phyloP scores from a whole-genome alignment of 177 flowering plant genomes.

The Vitis hybrid region DNA sequence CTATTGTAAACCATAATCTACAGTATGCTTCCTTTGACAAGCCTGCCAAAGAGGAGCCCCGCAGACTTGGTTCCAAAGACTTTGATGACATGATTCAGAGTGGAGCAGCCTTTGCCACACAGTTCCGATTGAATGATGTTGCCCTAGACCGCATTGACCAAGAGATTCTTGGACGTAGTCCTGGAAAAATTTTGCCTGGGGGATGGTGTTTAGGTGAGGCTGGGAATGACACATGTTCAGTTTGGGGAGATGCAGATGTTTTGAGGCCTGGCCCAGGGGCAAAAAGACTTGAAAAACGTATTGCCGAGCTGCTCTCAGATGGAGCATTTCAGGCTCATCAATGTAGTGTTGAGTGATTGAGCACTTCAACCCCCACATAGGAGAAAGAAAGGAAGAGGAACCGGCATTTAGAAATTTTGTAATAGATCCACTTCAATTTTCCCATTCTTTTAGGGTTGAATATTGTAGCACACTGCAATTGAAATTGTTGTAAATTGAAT shows the following conservation, averaged over 20 bases:
- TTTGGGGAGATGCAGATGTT: slow-evolving; percentile 81
- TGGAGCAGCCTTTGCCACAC: slow-evolving; percentile 83
- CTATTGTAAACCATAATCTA: slow-evolving; percentile 66
- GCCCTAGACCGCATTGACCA: slow-evolving; percentile 78
- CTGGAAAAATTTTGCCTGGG: slow-evolving; percentile 66
- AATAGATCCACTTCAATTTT: not conserved
- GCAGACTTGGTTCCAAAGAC: slow-evolving; percentile 42
- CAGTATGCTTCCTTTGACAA: slow-evolving; percentile 43
- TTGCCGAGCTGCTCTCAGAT: slow-evolving; percentile 55
- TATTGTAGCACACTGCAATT: not conserved
- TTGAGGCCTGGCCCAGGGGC: slow-evolving; percentile 86
- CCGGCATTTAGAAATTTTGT: not conserved
- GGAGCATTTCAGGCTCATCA: slow-evolving; percentile 43
- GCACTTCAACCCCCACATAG: not conserved
- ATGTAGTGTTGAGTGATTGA: slow-evolving; percentile 56
- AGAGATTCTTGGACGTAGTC: slow-evolving; percentile 52
- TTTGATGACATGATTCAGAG: slow-evolving; percentile 56
- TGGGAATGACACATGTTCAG: slow-evolving; percentile 46
- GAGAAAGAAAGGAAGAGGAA: not conserved
- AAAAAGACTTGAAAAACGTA: slow-evolving; percentile 57
- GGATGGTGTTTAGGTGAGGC: slow-evolving; percentile 91
- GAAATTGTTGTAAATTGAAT: not conserved
- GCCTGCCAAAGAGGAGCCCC: slow-evolving; percentile 32
- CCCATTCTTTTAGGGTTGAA: not conserved
- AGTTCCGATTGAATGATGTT: slow-evolving; percentile 46